phyloP scores from a whole-genome alignment of 805 yeast genomes.

The Komagataella pseudopastoris region DNA sequence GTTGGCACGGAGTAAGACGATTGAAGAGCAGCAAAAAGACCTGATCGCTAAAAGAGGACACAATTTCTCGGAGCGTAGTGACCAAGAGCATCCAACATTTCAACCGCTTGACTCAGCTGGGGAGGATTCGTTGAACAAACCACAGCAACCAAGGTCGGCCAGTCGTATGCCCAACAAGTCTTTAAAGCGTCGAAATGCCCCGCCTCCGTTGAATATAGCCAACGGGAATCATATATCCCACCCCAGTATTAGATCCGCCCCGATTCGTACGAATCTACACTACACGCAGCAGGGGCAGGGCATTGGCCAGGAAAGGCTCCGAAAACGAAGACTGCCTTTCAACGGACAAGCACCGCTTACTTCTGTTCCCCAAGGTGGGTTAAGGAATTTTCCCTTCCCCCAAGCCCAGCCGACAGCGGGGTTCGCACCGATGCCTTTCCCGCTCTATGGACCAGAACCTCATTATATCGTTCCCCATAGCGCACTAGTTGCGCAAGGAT shows the following conservation, averaged over 20 bases:
- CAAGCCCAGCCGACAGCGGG: background rate
- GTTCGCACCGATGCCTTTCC: background rate
- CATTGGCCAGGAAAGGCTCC: background rate
- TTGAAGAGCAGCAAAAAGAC: conserved; percentile 2
- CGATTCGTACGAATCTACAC: background rate
- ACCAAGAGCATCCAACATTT: background rate
- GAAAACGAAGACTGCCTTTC: background rate
- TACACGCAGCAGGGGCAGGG: background rate
- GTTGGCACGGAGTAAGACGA: conserved; percentile 1
- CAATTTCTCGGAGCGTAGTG: background rate
- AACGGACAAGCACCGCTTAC: background rate
- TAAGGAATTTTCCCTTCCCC: background rate
- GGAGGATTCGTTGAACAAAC: background rate
- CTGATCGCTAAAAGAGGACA: conserved; percentile 1
- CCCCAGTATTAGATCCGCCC: conserved; percentile 2
- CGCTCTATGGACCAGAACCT: background rate
- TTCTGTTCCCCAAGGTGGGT: background rate
- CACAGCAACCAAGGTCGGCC: background rate
- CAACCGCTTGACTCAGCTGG: background rate
- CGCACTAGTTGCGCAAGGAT: background rate
- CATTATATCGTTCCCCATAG: background rate
- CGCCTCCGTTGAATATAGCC: conserved; percentile 3
- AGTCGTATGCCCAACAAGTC: background rate
- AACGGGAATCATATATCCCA: background rate
- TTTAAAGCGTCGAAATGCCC: conserved; percentile 2